A percentile compares a stretch with the other conserved stretches of the same genome.
phyloP scores from a whole-genome alignment of 2,329 filamentous ascomycete species.

The Fusarium sp. region DNA sequence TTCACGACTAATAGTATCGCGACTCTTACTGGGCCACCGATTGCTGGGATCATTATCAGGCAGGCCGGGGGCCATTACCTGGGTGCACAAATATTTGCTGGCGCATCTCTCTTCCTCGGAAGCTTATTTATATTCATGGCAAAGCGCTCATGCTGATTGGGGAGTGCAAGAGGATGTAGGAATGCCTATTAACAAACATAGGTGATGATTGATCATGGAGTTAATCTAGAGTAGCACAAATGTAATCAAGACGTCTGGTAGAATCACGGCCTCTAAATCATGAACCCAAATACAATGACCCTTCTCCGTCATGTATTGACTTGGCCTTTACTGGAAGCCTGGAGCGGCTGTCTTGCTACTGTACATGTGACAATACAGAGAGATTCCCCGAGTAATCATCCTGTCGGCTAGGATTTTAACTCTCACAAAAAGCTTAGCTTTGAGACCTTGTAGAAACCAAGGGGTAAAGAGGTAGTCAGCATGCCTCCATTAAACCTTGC shows the following conservation, averaged over 20 bases:
- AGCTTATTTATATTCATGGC: background rate
- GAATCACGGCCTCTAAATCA: background rate
- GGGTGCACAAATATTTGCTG: constrained; percentile 44
- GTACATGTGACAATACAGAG: background rate
- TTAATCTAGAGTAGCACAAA: background rate
- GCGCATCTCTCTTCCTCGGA: constrained; percentile 39
- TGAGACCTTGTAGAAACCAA: too few relatives aligned
- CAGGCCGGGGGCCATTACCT: constrained; percentile 30
- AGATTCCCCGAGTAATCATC: background rate
- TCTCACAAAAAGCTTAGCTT: too few relatives aligned
- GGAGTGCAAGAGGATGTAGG: background rate
- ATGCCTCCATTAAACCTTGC: too few relatives aligned
- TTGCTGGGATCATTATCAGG: constrained; percentile 44
- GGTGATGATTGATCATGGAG: background rate
- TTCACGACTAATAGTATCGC: constrained; percentile 49
- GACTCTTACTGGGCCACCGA: constrained; percentile 47
- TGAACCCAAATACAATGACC: background rate
- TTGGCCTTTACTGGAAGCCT: background rate
- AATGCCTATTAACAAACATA: background rate
- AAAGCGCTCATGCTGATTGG: background rate
- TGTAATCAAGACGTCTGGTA: background rate
- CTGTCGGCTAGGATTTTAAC: background rate
- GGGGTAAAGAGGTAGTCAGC: too few relatives aligned
- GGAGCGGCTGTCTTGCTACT: background rate
- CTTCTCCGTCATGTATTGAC: background rate